Evolutionary conservation across 176 grass and related monocot genomes (phyloP).

Genomic region (Cocos nucifera): DNA sequence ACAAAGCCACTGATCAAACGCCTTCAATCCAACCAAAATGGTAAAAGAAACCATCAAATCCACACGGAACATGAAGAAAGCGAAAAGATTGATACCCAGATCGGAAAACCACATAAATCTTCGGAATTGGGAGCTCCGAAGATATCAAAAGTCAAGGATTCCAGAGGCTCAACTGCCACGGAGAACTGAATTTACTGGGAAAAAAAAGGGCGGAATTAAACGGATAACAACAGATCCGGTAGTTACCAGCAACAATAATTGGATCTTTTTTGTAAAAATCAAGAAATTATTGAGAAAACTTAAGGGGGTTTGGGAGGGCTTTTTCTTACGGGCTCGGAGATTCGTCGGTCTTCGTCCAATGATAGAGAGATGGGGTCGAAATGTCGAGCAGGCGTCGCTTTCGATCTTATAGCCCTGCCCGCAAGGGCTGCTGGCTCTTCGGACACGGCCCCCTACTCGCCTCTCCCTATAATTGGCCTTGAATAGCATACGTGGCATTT

Average conservation of each 20-base stretch:
- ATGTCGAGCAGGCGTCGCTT: no score
- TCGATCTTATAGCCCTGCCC: no score
- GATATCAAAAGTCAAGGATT: no score
- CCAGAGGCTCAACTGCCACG: no score
- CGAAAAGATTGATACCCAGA: conserved; percentile 5
- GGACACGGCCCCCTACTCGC: no score
- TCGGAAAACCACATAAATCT: neutral
- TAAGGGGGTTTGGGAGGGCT: neutral
- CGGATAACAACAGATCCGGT: neutral
- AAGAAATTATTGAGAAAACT: neutral
- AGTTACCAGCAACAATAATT: neutral
- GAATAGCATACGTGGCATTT: no score
- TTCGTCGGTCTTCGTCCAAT: neutral
- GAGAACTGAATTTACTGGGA: no score
- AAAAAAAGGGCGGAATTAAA: neutral
- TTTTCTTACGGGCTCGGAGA: neutral
- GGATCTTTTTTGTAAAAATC: neutral
- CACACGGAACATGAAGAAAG: neutral
- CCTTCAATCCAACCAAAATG: no score
- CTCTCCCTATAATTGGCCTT: neutral
- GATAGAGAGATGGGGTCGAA: neutral
- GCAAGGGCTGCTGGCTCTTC: no score
- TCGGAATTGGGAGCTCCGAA: neutral
- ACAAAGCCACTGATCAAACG: no score
- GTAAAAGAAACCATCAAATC: neutral